Conservation (phyloP, 192 early-diverging fungal genomes). For the Podochytrium sp. region DNA sequence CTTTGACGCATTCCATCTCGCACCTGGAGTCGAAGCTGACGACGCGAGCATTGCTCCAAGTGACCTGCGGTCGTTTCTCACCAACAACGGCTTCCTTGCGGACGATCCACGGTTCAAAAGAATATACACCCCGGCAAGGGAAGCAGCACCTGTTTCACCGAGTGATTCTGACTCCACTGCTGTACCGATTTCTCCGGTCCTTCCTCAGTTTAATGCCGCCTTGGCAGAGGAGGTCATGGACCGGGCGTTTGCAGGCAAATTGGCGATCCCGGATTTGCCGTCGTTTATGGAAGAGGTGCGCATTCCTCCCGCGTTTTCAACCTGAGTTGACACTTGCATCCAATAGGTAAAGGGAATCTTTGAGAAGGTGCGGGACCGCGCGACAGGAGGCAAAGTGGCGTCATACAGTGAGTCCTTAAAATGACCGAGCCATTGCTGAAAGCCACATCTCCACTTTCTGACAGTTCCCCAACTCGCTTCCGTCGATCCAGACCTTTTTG, state of each 20-base stretch:
- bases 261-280: conserved; percentile 32
- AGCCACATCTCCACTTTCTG: neutral
- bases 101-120: too few relatives aligned
- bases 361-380: neutral
- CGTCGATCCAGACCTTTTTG: conserved; percentile 28
- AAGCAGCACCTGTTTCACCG: too few relatives aligned
- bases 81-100: too few relatives aligned
- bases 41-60: too few relatives aligned
- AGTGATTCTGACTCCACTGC: too few relatives aligned
- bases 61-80: too few relatives aligned
- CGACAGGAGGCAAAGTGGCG: neutral
- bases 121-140: too few relatives aligned
- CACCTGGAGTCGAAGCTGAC: too few relatives aligned
- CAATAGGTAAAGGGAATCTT: neutral
- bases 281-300: conserved; percentile 6
- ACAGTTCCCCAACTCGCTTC: conserved; percentile 29
- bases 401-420: conserved; percentile 3
- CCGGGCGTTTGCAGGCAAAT: neutral
- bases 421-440: neutral
- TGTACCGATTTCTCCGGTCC: too few relatives aligned
- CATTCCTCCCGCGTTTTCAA: neutral
- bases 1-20: too few relatives aligned
- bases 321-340: neutral
- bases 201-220: too few relatives aligned
- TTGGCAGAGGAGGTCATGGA: conserved; percentile 15